phyloP scores from a whole-genome alignment of 2,329 filamentous ascomycete genomes.

The Epichloe uncinata region DNA sequence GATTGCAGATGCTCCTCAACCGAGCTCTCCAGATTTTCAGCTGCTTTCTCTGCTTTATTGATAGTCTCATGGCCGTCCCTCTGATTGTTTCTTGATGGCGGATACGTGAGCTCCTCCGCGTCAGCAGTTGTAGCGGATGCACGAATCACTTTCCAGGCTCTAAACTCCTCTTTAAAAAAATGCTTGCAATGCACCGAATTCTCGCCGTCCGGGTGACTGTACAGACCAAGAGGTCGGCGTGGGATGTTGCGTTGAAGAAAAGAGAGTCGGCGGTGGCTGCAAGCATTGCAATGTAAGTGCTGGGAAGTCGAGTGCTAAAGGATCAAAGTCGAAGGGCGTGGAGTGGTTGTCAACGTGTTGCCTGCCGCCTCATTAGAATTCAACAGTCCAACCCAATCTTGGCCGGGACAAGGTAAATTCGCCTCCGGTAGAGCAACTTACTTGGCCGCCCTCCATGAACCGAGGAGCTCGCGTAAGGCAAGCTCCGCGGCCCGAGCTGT shows the following conservation, averaged over 20 bases:
- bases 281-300: constrained; percentile 73
- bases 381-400: not conserved
- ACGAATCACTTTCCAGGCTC: constrained; percentile 46
- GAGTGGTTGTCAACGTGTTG: constrained; percentile 41
- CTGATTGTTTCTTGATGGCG: constrained; percentile 25
- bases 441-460: constrained; percentile 73
- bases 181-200: constrained; percentile 58
- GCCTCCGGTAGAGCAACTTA: constrained; percentile 30
- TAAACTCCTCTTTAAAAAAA: constrained; percentile 56
- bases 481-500: constrained; percentile 74
- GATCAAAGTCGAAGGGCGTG: constrained; percentile 66
- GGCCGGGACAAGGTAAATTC: not conserved
- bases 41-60: constrained; percentile 36
- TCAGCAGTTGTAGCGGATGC: constrained; percentile 34
- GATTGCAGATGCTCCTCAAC: constrained; percentile 64
- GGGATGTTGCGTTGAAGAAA: constrained; percentile 66
- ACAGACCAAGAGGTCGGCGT: constrained; percentile 73
- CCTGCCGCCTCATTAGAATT: constrained; percentile 21
- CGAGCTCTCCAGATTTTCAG: constrained; percentile 50
- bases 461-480: constrained; percentile 69
- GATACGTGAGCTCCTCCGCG: constrained; percentile 38
- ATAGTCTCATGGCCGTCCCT: constrained; percentile 33
- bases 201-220: constrained; percentile 56
- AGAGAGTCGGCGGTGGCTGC: constrained; percentile 66
- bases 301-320: constrained; percentile 74